Evolutionary conservation across 148 eudicot genomes (phyloP).

Genomic region (Cornus kousa): DNA sequence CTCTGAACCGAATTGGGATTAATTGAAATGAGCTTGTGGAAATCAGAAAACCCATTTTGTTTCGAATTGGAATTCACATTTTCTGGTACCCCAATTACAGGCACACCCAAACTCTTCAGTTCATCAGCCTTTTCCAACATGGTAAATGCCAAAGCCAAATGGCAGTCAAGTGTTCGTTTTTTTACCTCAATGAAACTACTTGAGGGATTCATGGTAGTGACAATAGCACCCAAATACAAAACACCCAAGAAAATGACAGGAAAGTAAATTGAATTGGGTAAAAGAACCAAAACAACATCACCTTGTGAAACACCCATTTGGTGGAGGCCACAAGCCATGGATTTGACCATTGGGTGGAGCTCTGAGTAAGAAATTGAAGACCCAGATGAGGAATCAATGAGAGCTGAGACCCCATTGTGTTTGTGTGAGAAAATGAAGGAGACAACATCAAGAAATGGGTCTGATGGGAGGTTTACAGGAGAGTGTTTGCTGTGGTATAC

Average conservation of each 20-base stretch:
- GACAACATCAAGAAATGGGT: conserved; percentile 71
- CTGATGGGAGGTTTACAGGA: conserved; percentile 45
- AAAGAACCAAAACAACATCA: conserved; percentile 64
- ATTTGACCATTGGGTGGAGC: conserved; percentile 49
- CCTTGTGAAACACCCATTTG: conserved; percentile 66
- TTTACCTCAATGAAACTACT: conserved; percentile 64
- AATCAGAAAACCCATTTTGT: conserved; percentile 15
- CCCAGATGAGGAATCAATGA: conserved; percentile 72
- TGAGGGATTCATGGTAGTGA: conserved; percentile 69
- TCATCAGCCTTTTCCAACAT: conserved; percentile 24
- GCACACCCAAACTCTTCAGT: conserved; percentile 38
- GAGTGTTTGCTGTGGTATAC: conserved; percentile 62
- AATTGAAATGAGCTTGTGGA: conserved; percentile 37
- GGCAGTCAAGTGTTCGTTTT: conserved; percentile 48
- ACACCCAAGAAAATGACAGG: conserved; percentile 64
- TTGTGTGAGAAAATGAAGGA: conserved; percentile 66
- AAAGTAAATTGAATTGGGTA: conserved; percentile 71
- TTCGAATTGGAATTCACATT: conserved; percentile 7
- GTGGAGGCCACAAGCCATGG: conserved; percentile 62
- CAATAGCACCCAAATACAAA: conserved; percentile 70
- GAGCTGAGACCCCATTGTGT: conserved; percentile 43
- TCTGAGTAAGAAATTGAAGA: conserved; percentile 48
- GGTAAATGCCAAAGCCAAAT: conserved; percentile 40
- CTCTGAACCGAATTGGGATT: conserved; percentile 31
- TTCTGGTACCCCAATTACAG: conserved; percentile 52